These are phyloP conservation scores for Solanum pinnatisectum DNA, from an alignment of 257 asterid species.

Conservation along the genomic window DNA sequence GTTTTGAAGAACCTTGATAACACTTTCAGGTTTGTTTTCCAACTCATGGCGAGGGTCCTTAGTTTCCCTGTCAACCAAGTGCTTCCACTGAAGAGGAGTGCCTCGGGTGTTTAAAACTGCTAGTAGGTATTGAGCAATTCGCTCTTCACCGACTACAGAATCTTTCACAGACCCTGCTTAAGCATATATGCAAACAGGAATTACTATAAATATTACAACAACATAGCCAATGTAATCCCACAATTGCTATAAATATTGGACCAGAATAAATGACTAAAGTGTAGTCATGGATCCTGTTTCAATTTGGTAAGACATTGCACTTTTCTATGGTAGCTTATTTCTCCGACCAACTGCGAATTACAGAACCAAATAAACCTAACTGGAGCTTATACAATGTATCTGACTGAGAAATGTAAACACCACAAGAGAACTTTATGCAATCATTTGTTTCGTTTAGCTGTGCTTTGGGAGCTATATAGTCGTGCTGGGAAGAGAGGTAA, in stretches of 20 bases:
- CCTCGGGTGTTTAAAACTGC: slow-evolving; percentile 86
- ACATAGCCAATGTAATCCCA: too few relatives aligned
- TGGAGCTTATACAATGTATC: neutral
- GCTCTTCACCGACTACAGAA: slow-evolving; percentile 91
- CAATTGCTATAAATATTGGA: neutral
- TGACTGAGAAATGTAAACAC: neutral
- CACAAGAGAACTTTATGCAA: neutral
- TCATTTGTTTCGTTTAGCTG: neutral
- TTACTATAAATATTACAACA: neutral
- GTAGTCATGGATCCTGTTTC: neutral
- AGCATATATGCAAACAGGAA: neutral
- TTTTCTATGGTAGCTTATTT: neutral
- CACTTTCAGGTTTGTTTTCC: slow-evolving; percentile 35
- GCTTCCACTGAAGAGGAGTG: slow-evolving; percentile 91
- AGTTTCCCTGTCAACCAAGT: slow-evolving; percentile 17
- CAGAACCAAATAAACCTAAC: neutral
- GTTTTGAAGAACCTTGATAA: slow-evolving; percentile 44
- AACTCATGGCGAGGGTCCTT: slow-evolving; percentile 14
- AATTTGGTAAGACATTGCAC: neutral
- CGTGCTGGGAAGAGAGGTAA: neutral
- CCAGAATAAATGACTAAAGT: neutral
- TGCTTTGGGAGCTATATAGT: neutral
- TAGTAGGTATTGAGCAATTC: slow-evolving; percentile 70
- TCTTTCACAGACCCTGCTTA: slow-evolving; percentile 89
- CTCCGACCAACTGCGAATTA: neutral